phyloP scores from a whole-genome alignment of 2,329 filamentous ascomycete genomes.

The Verticillium klebahnii region DNA sequence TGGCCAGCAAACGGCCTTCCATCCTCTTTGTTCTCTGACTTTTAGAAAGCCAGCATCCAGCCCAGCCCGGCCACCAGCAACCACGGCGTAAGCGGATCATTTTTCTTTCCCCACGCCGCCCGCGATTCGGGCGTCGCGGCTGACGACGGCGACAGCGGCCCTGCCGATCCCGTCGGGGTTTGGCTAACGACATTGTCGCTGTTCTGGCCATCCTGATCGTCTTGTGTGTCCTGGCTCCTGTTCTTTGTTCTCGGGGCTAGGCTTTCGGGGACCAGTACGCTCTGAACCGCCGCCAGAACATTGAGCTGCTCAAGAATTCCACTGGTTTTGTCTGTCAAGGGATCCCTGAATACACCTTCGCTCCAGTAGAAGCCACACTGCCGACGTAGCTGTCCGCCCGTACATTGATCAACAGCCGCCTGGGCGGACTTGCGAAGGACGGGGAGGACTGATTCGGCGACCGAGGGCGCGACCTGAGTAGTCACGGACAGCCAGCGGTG shows the following conservation, averaged over 20 bases:
- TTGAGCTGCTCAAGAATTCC: constrained; percentile 56
- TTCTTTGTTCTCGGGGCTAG: neutral
- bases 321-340: constrained; percentile 40
- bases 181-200: neutral
- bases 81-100: neutral
- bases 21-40: neutral
- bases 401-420: constrained; percentile 46
- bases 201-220: neutral
- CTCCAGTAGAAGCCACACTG: constrained; percentile 46
- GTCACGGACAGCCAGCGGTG: constrained; percentile 47
- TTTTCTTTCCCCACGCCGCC: neutral
- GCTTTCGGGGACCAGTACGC: constrained; percentile 36
- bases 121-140: neutral
- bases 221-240: no score
- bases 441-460: constrained; percentile 35
- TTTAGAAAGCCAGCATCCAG: neutral
- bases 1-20: neutral
- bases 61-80: neutral
- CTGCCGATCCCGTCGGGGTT: neutral
- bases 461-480: constrained; percentile 45
- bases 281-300: constrained; percentile 50
- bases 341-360: constrained; percentile 15
- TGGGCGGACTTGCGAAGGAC: constrained; percentile 40
- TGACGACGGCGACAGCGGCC: neutral
- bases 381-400: constrained; percentile 36